Base-by-base conservation (phyloP, 805 yeast genomes). In the Zygoascus biomembranicola region DNA sequence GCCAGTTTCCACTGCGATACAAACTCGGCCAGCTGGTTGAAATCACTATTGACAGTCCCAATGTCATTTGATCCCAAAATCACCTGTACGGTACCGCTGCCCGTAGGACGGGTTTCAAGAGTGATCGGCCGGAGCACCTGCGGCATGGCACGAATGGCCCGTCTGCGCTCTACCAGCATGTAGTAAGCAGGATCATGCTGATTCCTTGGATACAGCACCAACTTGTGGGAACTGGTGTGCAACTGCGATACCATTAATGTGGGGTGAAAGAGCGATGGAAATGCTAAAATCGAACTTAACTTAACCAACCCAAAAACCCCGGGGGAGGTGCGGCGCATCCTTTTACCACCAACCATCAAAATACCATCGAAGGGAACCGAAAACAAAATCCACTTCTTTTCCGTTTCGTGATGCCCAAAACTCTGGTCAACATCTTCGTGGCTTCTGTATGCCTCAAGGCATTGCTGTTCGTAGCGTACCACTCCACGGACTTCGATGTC, bases 401-500 rank as follows among this genome's bases (percentile, higher is more conserved):
- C 6, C n/a, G 8, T 4, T 52, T 52, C 56, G 43, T 54, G 57
- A 77, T 73, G 64, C 79, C 87, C 0, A 44, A 44, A 44, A 44
- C 31, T 5, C 69, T 84, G 14, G 78, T 82, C 80, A 81, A 82
- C 63, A 78, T 82, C 18, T 82, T 85, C 79, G 78, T 84, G 9
- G 85, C 87, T 3, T 74, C 82, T 0, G 72, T 82, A 9, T 68
- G 80, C 47, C 69, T 84, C 43, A 84, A 84, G 58, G 66, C 84
- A 10, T 71, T 86, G 20, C 70, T 86, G n/a, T 77, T 81, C 52
- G 83, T 86, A 8, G 89, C 92, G 0, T 94, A 92, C 68, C 90
- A 81, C 60, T 90, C 97, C 11, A 94, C 98, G 0, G 99, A 94
- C 68, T 92, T 94, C 63, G 99, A 94, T 66, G 99, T 94, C 23